Evolutionary conservation across 2,329 filamentous ascomycete genomes (phyloP), one percentile per base, ranked within the genome.

Genomic region (Botrytis sinoallii): DNA sequence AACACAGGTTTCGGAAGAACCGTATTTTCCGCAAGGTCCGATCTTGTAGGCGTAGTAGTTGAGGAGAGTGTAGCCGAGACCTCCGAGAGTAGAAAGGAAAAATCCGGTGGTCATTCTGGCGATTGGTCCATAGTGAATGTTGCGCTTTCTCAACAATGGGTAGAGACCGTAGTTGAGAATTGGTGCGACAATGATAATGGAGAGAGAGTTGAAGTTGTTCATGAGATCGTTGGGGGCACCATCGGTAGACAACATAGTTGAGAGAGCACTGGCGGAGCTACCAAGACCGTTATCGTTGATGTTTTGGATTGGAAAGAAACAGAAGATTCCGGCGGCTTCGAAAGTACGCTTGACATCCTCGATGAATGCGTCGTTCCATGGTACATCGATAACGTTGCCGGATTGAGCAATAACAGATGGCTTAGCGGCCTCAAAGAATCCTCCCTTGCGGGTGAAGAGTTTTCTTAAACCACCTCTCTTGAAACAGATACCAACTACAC

Each of bases 291-390:
- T 76, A 61, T 80, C 78, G 70, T 80, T 80, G 57, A 80, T 76
- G 32, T 68, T 66, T 59, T 85, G 86, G n/a, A 87, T 82, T 16
- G 85, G 85, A 73, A 84, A 84, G 82, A 85, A 87, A 44, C 84
- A 78, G 82, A 92, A 95, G 66, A 93, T 91, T 76, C 88, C 86
- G 83, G 90, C 92, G 73, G 91, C 91, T 79, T 88, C 85, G 74
- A 92, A 84, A 75, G 91, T 92, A 82, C 92, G 91, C 71, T 87
- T 86, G 70, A 94, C 89, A 80, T 94, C 91, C 79, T 93, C 92
- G 42, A 95, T 92, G 90, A 92, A 95, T 66, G 88, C 88, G 76
- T 95, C 93, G 75, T 95, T 92, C 79, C 93, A 94, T 0, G 89
- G 91, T 88, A 95, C 94, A 88, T 91, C 93, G 0, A 74, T 69